These are phyloP conservation scores for Pholiota molesta DNA, from an alignment of 768 basidiomycete species.

Conservation along the genomic window DNA sequence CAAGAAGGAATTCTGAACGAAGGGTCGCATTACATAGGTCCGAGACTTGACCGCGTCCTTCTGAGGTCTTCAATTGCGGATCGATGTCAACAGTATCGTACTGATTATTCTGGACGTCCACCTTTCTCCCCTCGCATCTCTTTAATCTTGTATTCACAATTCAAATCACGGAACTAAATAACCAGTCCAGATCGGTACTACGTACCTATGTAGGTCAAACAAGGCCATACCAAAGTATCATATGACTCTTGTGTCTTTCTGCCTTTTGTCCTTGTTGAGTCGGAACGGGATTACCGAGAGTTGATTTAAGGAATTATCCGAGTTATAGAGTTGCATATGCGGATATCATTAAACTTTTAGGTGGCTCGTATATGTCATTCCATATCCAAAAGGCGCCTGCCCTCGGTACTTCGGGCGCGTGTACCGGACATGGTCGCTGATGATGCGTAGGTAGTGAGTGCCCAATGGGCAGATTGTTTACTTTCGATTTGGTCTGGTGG, in stretches of 20 bases:
- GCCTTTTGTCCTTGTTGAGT: not conserved
- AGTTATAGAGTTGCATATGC: not conserved
- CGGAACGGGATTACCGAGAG: not conserved
- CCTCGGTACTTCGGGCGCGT: slow-evolving; percentile 2
- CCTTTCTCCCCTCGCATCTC: too few species aligned
- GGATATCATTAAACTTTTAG: slow-evolving; percentile 1
- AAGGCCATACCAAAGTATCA: not conserved
- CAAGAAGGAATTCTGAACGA: not conserved
- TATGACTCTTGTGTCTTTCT: not conserved
- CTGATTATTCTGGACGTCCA: too few species aligned
- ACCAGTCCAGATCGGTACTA: too few species aligned
- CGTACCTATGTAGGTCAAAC: too few species aligned
- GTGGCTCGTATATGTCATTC: not conserved
- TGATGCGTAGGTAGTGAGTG: not conserved
- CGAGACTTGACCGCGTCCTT: slow-evolving; percentile 8
- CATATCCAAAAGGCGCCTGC: not conserved
- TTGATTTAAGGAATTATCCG: slow-evolving; percentile 3
- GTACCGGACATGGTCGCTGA: not conserved
- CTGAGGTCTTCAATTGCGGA: not conserved
- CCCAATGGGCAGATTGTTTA: not conserved
- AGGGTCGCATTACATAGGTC: not conserved
- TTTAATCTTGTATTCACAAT: too few species aligned
- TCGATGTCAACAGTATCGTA: not conserved
- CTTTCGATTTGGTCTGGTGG: not conserved
- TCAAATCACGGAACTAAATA: too few species aligned